These are phyloP conservation scores for Aspergillus amoenus DNA, from an alignment of 2,329 filamentous ascomycete genomes.

Conservation along the genomic window DNA sequence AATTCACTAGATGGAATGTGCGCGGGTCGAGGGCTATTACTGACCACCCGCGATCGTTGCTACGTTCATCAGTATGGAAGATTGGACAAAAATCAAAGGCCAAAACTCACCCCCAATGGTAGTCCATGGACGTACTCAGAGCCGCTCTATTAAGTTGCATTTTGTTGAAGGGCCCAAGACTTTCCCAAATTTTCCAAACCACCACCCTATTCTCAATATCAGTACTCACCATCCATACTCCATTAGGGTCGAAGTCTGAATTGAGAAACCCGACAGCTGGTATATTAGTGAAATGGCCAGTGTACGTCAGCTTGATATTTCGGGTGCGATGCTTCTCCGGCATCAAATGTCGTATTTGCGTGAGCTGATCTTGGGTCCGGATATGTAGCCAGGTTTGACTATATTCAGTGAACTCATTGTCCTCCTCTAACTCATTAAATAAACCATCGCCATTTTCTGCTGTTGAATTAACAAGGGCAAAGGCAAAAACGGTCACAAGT, in stretches of 20 bases:
- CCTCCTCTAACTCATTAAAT: slow-evolving; percentile 15
- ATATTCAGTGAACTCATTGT: slow-evolving; percentile 18
- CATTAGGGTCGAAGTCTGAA: slow-evolving; percentile 54
- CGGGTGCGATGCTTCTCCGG: slow-evolving; percentile 35
- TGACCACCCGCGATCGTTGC: slow-evolving; percentile 43
- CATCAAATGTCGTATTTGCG: slow-evolving; percentile 28
- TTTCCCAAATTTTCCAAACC: slow-evolving; percentile 52
- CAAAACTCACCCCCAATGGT: slow-evolving; percentile 23
- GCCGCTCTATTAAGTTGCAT: slow-evolving; percentile 32
- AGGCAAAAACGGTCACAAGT: slow-evolving; percentile 59
- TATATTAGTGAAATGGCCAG: slow-evolving; percentile 52
- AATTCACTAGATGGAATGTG: slow-evolving; percentile 37
- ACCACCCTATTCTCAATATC: slow-evolving; percentile 54
- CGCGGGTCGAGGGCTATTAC: slow-evolving; percentile 48
- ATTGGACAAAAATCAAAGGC: background rate
- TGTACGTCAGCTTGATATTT: slow-evolving; percentile 45
- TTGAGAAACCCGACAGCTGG: slow-evolving; percentile 61
- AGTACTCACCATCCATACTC: slow-evolving; percentile 57
- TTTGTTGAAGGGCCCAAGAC: slow-evolving; percentile 25
- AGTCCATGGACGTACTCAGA: slow-evolving; percentile 20
- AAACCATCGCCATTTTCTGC: slow-evolving; percentile 20
- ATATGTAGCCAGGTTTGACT: slow-evolving; percentile 38
- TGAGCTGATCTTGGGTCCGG: slow-evolving; percentile 23
- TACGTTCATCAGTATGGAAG: slow-evolving; percentile 11
- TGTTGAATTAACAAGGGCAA: slow-evolving; percentile 50